These are phyloP conservation scores for Pseudozyma sp. DNA, from an alignment of 1,284 basidiomycete species.

Conservation along the genomic window DNA sequence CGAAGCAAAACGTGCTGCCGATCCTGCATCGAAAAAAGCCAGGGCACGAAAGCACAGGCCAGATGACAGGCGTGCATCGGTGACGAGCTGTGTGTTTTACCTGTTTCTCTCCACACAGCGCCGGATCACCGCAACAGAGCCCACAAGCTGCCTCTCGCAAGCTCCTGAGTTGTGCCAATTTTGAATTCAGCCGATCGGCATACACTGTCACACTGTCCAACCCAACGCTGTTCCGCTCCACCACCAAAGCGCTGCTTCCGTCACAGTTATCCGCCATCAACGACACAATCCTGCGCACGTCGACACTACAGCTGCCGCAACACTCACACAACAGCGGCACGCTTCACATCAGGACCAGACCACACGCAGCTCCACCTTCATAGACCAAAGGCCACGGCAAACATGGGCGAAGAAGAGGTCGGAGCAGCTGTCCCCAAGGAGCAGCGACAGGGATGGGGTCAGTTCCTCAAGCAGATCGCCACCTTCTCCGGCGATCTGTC, in stretches of 20 bases:
- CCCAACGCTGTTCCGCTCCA: neutral
- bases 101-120: conserved; percentile 1
- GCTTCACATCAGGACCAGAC: neutral
- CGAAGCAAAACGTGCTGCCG: too few species aligned
- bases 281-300: neutral
- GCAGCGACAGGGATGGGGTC: conserved; percentile 62
- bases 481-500: conserved; percentile 82
- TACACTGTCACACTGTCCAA: neutral
- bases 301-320: neutral
- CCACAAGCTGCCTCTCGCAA: too few species aligned
- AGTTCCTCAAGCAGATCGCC: conserved; percentile 67
- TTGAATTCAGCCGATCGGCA: too few species aligned
- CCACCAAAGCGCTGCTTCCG: too few species aligned
- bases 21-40: too few species aligned
- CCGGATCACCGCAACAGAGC: neutral
- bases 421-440: conserved; percentile 56
- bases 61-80: neutral
- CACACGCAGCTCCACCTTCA: neutral
- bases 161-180: too few species aligned
- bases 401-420: conserved; percentile 57
- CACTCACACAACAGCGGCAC: neutral
- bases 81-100: neutral
- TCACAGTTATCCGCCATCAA: neutral
- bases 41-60: neutral
- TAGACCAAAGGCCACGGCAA: neutral